Evolutionary conservation across 2,329 filamentous ascomycete genomes (phyloP), one percentile per base, ranked within the genome.

Genomic region (Parascedosporium putredinis): DNA sequence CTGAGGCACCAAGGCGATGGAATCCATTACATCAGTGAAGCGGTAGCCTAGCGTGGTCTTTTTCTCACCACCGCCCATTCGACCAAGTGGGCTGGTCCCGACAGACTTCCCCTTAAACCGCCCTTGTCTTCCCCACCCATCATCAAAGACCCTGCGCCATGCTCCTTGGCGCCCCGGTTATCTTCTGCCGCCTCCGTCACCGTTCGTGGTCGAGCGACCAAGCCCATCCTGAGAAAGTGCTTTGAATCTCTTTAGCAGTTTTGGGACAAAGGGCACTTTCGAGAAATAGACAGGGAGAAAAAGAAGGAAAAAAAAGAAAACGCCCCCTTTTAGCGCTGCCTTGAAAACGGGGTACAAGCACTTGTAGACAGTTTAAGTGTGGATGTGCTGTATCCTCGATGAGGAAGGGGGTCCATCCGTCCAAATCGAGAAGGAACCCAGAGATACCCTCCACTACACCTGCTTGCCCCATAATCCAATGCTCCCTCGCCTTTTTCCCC

Each of bases 141-240:
- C 38, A 42, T 42, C 38, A 42, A 42, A 42, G 38, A 20, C 16
- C 38, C 38, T 42, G 38, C 20, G 38, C 38, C 38, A n/a, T 42
- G 16, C 16, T 42, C 14, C 38, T 42, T 42, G 38, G 38, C 38
- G n/a, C 20, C 38, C 38, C 38, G 38, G 38, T 42, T 42, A 42
- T 2, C 20, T 23, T 42, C 38, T 42, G 16, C 38, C 38, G 38
- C 38, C 38, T 24, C 38, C 20, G 18, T 42, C 38, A 42, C 38
- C 38, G n/a, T n/a, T n/a, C n/a, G n/a, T n/a, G n/a, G n/a, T n/a
- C n/a, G n/a, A n/a, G n/a, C n/a, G n/a, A n/a, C n/a, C n/a, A n/a
- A n/a, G n/a, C n/a, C n/a, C n/a, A n/a, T n/a, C n/a, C n/a, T n/a
- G n/a, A n/a, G n/a, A n/a, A n/a, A n/a, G n/a, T n/a, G n/a, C n/a